Percentiles rank a stretch among this genome's conserved stretches.
Evolutionary conservation across 345 rosid genomes (phyloP).

Genomic region (Eucalyptus fibrosa): DNA sequence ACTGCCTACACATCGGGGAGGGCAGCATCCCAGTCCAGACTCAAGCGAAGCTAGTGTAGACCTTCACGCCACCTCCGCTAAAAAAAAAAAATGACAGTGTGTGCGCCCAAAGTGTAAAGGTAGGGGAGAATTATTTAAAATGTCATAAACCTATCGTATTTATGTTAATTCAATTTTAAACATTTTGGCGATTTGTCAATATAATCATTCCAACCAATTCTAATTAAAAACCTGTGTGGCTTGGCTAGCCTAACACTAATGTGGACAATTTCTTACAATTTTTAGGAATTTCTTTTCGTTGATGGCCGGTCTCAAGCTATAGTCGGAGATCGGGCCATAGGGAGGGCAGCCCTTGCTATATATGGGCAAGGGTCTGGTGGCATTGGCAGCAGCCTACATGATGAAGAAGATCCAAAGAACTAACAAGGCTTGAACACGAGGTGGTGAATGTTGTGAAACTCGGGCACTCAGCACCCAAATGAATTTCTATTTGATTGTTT

Average conservation of each 20-base stretch:
- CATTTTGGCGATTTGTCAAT: no score
- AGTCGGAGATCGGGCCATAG: background rate
- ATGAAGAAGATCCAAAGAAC: background rate
- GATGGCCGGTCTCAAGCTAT: background rate
- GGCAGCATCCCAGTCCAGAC: background rate
- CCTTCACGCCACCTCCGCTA: background rate
- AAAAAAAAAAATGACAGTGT: background rate
- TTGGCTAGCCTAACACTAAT: no score
- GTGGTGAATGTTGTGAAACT: background rate
- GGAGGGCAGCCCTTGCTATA: background rate
- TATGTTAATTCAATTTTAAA: background rate
- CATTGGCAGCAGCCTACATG: background rate
- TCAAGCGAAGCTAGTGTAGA: background rate
- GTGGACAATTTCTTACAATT: background rate
- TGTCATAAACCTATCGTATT: no score
- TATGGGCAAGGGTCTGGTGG: background rate
- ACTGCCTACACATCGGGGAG: background rate
- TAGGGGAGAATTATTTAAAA: no score
- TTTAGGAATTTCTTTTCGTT: background rate
- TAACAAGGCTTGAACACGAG: background rate
- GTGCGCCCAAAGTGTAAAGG: background rate
- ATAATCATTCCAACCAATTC: accelerated
- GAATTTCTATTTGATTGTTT: background rate
- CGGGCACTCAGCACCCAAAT: background rate
- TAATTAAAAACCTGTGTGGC: background rate